Base-by-base conservation (phyloP, 805 yeast species). In the Gaillardinia entomophila region DNA sequence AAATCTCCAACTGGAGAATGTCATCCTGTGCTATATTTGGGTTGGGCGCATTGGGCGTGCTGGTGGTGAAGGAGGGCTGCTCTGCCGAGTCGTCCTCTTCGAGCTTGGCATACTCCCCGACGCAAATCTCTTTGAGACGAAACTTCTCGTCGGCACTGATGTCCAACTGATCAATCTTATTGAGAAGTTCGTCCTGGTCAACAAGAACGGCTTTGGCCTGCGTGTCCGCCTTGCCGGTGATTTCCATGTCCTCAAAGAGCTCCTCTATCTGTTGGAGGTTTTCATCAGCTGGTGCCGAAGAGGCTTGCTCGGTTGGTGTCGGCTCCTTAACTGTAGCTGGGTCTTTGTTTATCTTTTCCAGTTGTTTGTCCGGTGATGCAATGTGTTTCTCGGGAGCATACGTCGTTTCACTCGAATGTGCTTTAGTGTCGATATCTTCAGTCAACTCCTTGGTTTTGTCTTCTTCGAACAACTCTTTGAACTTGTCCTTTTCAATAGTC, bases 1-100 rank as follows among this genome's bases (percentile, higher is more conserved):
- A 55, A 16, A 77, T 31, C 38, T 77, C 82, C 12, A 78, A 50
- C 33, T 76, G 75, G 1, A 74, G 47, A 6, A 76, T 44, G 37
- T 76, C 79, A 3, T 67, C 65, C 4, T 57, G 57, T 32, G 63
- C 69, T 28, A 70, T 57, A 1, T 64, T 56, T 12, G 45, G 45
- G 22, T n/a, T 28, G 11, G 17, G 13, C 12, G 28, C 26, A 10
- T 38, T 34, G 3, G 43, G 39, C 10, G 39, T 38, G 28, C 42
- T 40, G 3, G 43, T 33, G 30, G 22, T 17, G 8, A 7, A 16
- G 18, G n/a, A 18, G 6, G 8, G 18, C 27, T 16, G 30, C 24
- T 6, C 32, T 33, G 2, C 31, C 36, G 16, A 39, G 40, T 13
- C 34, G 2, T 26, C 28, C 17, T 27, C 31, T 16, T 28, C 43